Evolutionary conservation across 306 rosid species (phyloP).

Genomic region (Rosa persica): DNA sequence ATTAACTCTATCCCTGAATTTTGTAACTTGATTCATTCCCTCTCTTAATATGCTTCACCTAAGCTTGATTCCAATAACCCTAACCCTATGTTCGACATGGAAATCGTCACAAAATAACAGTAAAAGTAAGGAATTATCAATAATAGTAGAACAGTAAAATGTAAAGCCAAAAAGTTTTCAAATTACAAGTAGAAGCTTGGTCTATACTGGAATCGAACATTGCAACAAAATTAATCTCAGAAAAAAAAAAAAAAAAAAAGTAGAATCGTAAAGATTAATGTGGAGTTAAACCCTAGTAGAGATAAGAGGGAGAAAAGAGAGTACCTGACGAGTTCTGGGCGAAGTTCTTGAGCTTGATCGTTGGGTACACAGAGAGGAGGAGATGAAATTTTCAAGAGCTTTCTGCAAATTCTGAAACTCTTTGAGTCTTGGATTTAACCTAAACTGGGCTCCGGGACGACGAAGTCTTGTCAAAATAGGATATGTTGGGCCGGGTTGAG

Average conservation of each 20-base stretch:
- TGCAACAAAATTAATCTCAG: neutral
- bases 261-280: neutral
- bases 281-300: neutral
- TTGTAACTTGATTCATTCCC: neutral
- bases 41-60: neutral
- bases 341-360: neutral
- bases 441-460: neutral
- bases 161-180: neutral
- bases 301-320: neutral
- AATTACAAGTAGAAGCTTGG: neutral
- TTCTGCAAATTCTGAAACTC: neutral
- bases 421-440: neutral
- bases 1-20: neutral
- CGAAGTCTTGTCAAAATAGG: too few relatives aligned
- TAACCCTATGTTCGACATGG: neutral
- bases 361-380: neutral
- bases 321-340: neutral
- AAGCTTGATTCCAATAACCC: neutral
- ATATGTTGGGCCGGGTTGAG: neutral
- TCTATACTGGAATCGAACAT: neutral
- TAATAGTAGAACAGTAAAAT: neutral
- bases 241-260: too few relatives aligned
- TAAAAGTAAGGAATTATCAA: neutral
- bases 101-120: neutral
- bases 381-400: neutral